These are phyloP conservation scores for Sporothrix mexicana DNA, from an alignment of 2,329 filamentous ascomycete species.

Conservation along the genomic window DNA sequence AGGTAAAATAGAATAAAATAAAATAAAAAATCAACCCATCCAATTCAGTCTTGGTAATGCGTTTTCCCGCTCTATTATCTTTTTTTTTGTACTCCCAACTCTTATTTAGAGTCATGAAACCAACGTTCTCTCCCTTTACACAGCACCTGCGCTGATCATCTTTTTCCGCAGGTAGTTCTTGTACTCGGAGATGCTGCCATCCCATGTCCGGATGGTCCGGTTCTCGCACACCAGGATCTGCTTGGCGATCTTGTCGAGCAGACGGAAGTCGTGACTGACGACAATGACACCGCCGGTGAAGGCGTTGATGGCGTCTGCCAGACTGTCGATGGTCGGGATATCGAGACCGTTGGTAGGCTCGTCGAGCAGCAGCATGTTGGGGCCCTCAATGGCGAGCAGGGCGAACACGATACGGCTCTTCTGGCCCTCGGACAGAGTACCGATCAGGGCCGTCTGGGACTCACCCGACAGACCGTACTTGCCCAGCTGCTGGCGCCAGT, in stretches of 20 bases:
- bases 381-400: slow-evolving; percentile 88
- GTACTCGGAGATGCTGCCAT: slow-evolving; percentile 89
- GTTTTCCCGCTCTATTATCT: slow-evolving; percentile 30
- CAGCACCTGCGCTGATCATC: slow-evolving; percentile 88
- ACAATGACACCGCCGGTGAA: slow-evolving; percentile 97
- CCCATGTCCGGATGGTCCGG: slow-evolving; percentile 89
- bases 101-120: slow-evolving; percentile 47
- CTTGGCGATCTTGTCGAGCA: slow-evolving; percentile 99
- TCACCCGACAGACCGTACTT: slow-evolving; percentile 93
- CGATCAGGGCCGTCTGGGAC: slow-evolving; percentile 95
- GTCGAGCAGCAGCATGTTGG: slow-evolving; percentile 97
- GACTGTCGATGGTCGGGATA: slow-evolving; percentile 96
- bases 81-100: slow-evolving; percentile 33
- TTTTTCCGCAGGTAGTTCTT: slow-evolving; percentile 99
- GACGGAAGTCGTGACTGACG: slow-evolving; percentile 97
- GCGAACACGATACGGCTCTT: slow-evolving; percentile 99
- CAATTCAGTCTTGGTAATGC: slow-evolving; percentile 8
- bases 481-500: slow-evolving; percentile 97
- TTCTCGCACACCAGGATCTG: slow-evolving; percentile 99
- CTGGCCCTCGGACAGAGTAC: slow-evolving; percentile 95
- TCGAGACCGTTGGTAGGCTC: slow-evolving; percentile 99
- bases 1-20: slow-evolving; percentile 26
- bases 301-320: slow-evolving; percentile 97
- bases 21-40: slow-evolving; percentile 28
- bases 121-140: slow-evolving; percentile 60